Base-by-base conservation (phyloP, 1,139 yeast species). In the Suhomyces bokatorum region DNA sequence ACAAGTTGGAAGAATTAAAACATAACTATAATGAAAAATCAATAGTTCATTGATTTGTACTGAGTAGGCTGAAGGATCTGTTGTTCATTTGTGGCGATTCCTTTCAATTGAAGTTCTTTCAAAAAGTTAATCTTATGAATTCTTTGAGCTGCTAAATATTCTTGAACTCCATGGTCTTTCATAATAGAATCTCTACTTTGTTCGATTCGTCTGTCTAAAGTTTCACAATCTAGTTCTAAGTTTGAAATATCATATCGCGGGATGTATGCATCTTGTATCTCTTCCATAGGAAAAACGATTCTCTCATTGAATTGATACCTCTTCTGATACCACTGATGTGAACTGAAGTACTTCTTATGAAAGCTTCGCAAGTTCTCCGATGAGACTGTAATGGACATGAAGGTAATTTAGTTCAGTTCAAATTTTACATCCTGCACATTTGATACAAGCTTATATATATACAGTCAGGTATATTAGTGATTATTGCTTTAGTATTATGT, bases 81-180 rank as follows among this genome's bases (percentile, higher is more conserved):
- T 24, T 12, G 11, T 12, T 34, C n/a, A 13, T 24, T 40, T 27
- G 44, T 27, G n/a, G 33, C 17, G 13, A 63, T 27, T 1, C 68
- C 68, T 40, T 52, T 59, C 10, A 52, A 49, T 32, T 52, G 35
- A 7, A 66, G 56, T 43, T 67, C 71, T 27, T 56, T 44, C 20
- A 57, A 40, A 42, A 67, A 67, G 30, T 55, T 55, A 12, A 43
- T 46, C 33, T 45, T 50, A 42, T 67, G 71, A 5, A 46, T 42
- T 35, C 52, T 43, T 42, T 58, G 64, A 6, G 51, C 39, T 26
- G 44, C 50, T 10, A 60, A 10, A 44, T 54, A 66, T 10, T 51
- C 52, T 35, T 55, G 55, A 3, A 49, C 53, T 4, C 42, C 37
- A 37, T 51, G 58, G 26, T 54, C 51, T 12, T 50, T 48, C 22